phyloP scores from a whole-genome alignment of 352 stramenopile genomes.

The Pythium plurisporium region DNA sequence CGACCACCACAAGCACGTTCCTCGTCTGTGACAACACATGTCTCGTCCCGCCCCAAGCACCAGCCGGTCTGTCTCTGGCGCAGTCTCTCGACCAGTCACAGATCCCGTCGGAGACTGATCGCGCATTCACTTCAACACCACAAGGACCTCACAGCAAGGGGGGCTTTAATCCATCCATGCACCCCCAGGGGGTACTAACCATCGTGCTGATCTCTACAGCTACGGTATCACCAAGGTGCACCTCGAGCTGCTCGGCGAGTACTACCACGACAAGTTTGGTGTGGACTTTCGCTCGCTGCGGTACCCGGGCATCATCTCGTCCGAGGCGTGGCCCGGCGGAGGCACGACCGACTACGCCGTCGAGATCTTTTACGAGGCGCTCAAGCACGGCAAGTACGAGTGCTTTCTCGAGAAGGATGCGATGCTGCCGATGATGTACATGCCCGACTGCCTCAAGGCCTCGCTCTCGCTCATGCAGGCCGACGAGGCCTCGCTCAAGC shows the following conservation, averaged over 20 bases:
- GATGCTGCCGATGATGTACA: slow-evolving; percentile 93
- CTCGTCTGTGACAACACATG: neutral
- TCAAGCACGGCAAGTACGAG: slow-evolving; percentile 86
- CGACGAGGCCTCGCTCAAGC: slow-evolving; percentile 55
- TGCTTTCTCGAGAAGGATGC: slow-evolving; percentile 82
- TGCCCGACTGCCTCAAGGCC: slow-evolving; percentile 89
- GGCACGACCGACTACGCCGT: slow-evolving; percentile 91
- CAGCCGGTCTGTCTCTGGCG: too few relatives aligned
- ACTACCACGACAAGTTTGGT: slow-evolving; percentile 90
- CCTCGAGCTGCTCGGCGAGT: slow-evolving; percentile 87
- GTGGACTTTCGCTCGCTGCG: slow-evolving; percentile 90
- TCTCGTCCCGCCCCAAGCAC: neutral
- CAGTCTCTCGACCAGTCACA: neutral
- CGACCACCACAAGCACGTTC: too few relatives aligned
- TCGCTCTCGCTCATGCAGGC: slow-evolving; percentile 82
- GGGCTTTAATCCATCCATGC: too few relatives aligned
- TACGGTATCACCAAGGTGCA: slow-evolving; percentile 92
- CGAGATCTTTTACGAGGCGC: slow-evolving; percentile 92
- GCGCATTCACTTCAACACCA: slow-evolving; percentile 14
- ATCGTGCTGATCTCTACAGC: slow-evolving; percentile 12
- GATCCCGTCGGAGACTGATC: too few relatives aligned
- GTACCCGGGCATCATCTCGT: slow-evolving; percentile 90
- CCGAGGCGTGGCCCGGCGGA: slow-evolving; percentile 76
- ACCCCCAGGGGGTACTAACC: neutral
- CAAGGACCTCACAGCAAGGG: too few relatives aligned